Base-by-base conservation (phyloP, 2,329 filamentous ascomycete genomes). In the Mollisiaceae sp. region DNA sequence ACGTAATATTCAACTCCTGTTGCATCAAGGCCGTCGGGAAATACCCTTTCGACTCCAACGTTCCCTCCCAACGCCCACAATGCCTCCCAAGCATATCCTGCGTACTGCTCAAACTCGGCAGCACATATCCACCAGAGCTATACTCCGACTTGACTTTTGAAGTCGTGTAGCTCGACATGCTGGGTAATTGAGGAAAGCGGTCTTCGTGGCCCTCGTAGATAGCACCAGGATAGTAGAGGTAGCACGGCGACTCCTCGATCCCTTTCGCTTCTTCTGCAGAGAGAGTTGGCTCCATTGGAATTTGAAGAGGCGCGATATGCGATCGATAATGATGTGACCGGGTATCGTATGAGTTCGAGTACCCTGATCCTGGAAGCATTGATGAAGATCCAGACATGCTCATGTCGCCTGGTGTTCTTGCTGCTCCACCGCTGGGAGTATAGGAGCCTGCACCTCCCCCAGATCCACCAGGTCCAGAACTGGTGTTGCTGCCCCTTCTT, bases 401-500 rank as follows among this genome's bases (percentile, higher is more conserved):
- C 12, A 77, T 67, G 56, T 76, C 74, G 43, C 74, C 73, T 43
- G 68, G 63, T 4, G 67, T 69, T 36, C 74, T 64, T 12, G 70
- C 70, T 18, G 69, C 52, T 22, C 69, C 65, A 11, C 69, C 69
- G 38, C 66, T 70, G 15, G 72, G 64, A 6, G 73, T 69, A 59
- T 75, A 77, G 9, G 72, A 69, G 8, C 75, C 74, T 22, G 66
- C 68, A 5, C 73, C 72, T 43, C 67, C 73, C 35, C 72, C 69
- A 39, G 72, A 72, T 1, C 72, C 74, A 14, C 71, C 65, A 6
- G 84, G 84, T 61, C 85, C 86, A 72, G 85, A 83, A 66, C 84
- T 86, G 15, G 82, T 79, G 69, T 82, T 85, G 57, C 72, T 75
- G 59, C 83, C 79, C 62, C 83, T 80, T 38, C 84, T 77, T 43